Evolutionary conservation across 139 green algal genomes (phyloP), one percentile per base, ranked within the genome.

Genomic region (Microglena sp.): DNA sequence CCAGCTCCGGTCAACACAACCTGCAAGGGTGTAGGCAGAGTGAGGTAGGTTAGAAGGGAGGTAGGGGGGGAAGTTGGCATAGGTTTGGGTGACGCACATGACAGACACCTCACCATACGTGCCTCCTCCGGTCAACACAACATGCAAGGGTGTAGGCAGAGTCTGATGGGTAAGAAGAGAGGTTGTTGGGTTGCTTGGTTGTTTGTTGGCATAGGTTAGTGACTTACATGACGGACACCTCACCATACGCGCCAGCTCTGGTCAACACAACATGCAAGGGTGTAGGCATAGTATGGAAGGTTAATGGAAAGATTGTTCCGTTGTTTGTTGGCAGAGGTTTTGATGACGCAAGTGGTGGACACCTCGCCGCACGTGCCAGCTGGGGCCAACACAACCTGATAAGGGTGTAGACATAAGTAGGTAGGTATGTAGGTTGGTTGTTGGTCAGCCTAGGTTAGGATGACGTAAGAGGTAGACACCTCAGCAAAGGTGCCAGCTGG

Each of bases 341-440:
- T n/a, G 29, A 18, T 28, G 18, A 29, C 56, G 3, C 31, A n/a
- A 22, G 67, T 7, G 7, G 40, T 35, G 0, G 45, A 35, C 36
- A 77, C 83, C 64, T 86, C 72, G 45, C 71, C 64, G 60, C 84
- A 93, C 21, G 71, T 62, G 43, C 74, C 70, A 27, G 30, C 45
- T 30, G 55, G 40, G 1, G 26, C 18, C 40, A 18, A 18, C 18
- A 53, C 18, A 24, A 53, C 43, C 18, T 53, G 43, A n/a, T 18
- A 53, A 53, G 21, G 21, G 18, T 18, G 18, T 53, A 53, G 43
- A 53, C 18, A 53, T 24, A 53, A n/a, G n/a, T n/a, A n/a, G n/a
- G n/a, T n/a, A n/a, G n/a, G n/a, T n/a, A n/a, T n/a, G n/a, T n/a
- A n/a, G n/a, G n/a, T n/a, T n/a, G n/a, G n/a, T n/a, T n/a, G n/a